phyloP scores from a whole-genome alignment of 2,329 filamentous ascomycete species.

The Pseudopithomyces chartarum region DNA sequence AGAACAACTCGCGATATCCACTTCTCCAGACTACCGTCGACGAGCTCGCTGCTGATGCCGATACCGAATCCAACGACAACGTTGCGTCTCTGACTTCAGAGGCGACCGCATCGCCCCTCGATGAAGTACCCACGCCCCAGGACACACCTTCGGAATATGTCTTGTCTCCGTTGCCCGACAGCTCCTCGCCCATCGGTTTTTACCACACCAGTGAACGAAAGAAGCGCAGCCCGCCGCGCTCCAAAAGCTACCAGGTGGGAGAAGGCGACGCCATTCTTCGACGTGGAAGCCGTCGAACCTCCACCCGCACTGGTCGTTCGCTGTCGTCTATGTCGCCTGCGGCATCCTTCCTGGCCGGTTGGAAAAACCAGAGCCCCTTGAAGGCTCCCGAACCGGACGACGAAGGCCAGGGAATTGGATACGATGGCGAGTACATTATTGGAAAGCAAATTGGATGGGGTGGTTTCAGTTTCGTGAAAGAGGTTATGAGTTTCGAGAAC shows the following conservation, averaged over 20 bases:
- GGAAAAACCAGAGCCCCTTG: constrained; percentile 47
- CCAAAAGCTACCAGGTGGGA: constrained; percentile 37
- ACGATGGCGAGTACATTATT: constrained; percentile 65
- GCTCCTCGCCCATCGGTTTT: constrained; percentile 46
- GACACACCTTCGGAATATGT: constrained; percentile 40
- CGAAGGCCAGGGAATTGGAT: constrained; percentile 69
- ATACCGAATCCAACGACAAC: constrained; percentile 37
- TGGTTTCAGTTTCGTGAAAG: constrained; percentile 70
- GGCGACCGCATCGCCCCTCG: constrained; percentile 46
- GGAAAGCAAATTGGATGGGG: constrained; percentile 69
- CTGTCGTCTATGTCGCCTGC: constrained; percentile 61
- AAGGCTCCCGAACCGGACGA: constrained; percentile 62
- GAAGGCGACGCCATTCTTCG: constrained; percentile 41
- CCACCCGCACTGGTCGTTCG: constrained; percentile 55
- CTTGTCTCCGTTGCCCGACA: constrained; percentile 39
- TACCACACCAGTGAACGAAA: constrained; percentile 28
- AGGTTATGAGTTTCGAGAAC: constrained; percentile 65
- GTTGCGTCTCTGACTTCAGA: constrained; percentile 51
- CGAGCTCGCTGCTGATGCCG: constrained; percentile 29
- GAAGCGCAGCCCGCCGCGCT: constrained; percentile 32
- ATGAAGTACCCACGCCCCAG: constrained; percentile 46
- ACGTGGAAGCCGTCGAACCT: constrained; percentile 46
- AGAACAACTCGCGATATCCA: constrained; percentile 37
- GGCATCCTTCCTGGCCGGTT: constrained; percentile 62
- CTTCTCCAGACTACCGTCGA: constrained; percentile 44